Evolutionary conservation across 306 rosid species (phyloP), one percentile per base, ranked within the genome.

Genomic region (Mimosa pudica): DNA sequence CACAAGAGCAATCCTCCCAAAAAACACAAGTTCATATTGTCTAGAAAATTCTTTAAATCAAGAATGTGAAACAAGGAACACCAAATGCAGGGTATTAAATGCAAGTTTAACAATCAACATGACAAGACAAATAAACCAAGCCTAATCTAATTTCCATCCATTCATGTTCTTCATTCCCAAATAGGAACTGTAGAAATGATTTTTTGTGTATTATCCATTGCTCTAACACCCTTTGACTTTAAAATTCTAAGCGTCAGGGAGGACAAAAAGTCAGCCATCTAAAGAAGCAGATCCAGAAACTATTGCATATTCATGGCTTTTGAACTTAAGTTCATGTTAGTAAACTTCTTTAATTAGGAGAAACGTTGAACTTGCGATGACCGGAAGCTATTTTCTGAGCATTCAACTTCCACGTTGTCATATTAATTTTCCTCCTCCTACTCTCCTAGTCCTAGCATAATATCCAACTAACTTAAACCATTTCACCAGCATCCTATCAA

Each of bases 401-500:
- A 64, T 64, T 45, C 79, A 70, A 69, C 76, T 64, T 75, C 75
- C 79, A 70, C 73, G 32, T n/a, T 58, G 35, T 20, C 6, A 75
- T 42, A 77, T 67, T 41, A 72, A 30, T 60, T 70, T 51, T 69
- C 75, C 54, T 78, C 77, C 68, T 69, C 77, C 73, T 68, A 79
- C 48, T 51, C 68, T 69, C 77, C 73, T 68, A 79, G 57, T 51
- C 64, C 35, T 72, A 73, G 73, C 49, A 58, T 55, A 71, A 62
- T 52, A 70, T 74, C 61, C 72, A 75, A 74, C 63, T 76, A 60
- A 78, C 54, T 61, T 75, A 81, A 81, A 81, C 16, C 69, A 79
- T 74, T 70, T 79, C 73, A 79, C 86, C 70, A 71, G 74, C 77
- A 79, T 42, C 83, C 78, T 45, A 78, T 71, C 73, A 73, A 70